phyloP scores from a whole-genome alignment of 2,329 filamentous ascomycete genomes.

The Waltergamsia citrina region DNA sequence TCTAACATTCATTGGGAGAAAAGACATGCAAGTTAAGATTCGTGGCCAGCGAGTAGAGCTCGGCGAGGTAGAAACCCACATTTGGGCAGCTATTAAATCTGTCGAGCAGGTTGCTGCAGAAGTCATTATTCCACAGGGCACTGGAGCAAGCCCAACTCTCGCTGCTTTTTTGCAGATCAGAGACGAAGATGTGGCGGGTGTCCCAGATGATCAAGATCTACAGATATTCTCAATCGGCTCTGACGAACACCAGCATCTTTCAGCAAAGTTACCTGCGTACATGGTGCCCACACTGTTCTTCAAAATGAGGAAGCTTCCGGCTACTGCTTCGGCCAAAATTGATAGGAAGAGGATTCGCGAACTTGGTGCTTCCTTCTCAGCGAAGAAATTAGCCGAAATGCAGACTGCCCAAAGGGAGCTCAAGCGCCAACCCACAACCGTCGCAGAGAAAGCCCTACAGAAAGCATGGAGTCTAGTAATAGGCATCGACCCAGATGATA shows the following conservation, averaged over 20 bases:
- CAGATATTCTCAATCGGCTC: too few species aligned
- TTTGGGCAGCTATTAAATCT: constrained; percentile 1
- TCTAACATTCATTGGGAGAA: constrained; percentile 35
- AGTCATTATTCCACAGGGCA: neutral
- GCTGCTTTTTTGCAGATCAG: neutral
- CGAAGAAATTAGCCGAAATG: too few species aligned
- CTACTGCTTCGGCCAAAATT: constrained; percentile 5
- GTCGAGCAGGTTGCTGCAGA: constrained; percentile 21
- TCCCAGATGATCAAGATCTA: too few species aligned
- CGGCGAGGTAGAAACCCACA: constrained; percentile 15
- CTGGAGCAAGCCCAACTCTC: neutral
- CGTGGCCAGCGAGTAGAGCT: constrained; percentile 48
- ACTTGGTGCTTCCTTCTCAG: constrained; percentile 6
- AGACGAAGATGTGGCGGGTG: too few species aligned
- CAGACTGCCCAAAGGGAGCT: too few species aligned
- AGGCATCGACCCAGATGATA: constrained; percentile 16
- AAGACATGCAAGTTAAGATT: constrained; percentile 48
- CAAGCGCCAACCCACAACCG: too few species aligned
- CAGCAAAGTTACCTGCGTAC: constrained; percentile 5
- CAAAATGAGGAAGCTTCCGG: constrained; percentile 3
- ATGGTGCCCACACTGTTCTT: constrained; percentile 5
- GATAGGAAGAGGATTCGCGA: constrained; percentile 4
- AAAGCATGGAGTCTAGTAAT: constrained; percentile 13
- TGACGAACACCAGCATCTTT: too few species aligned
- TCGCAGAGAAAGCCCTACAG: neutral